A percentile compares a stretch with the other conserved stretches of the same genome.
Conservation (phyloP, 2,329 filamentous ascomycete genomes). For the Lachnellula occidentalis region DNA sequence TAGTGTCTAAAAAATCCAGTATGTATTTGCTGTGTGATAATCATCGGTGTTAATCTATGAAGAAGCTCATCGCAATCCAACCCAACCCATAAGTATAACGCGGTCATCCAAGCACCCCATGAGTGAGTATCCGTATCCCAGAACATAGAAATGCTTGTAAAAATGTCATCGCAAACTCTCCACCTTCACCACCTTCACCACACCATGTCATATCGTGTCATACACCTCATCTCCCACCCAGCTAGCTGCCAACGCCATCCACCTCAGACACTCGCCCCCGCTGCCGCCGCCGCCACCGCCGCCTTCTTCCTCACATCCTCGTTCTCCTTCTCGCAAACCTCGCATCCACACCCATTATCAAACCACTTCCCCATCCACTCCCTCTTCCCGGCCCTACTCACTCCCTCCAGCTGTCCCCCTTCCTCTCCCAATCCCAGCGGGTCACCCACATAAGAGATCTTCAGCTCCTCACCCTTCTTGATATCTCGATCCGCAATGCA, state of each 20-base stretch:
- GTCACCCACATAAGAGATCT: conserved; percentile 27
- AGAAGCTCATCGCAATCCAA: too few species aligned
- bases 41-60: too few species aligned
- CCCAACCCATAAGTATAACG: too few species aligned
- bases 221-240: background rate
- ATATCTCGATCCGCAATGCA: conserved; percentile 20
- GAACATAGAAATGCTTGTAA: too few species aligned
- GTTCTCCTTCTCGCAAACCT: conserved; percentile 21
- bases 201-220: too few species aligned
- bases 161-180: too few species aligned
- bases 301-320: background rate
- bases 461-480: conserved; percentile 24
- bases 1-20: too few species aligned
- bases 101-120: too few species aligned
- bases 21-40: too few species aligned
- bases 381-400: conserved; percentile 9
- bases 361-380: conserved; percentile 24
- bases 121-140: too few species aligned
- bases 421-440: conserved; percentile 6
- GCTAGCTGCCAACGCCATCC: background rate
- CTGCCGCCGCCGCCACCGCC: background rate
- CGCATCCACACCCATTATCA: conserved; percentile 24
- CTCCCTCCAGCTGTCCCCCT: background rate
- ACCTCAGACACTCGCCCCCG: background rate
- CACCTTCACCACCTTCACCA: too few species aligned